Conservation (phyloP, 257 asterid genomes). For the Solanum bukasovii region DNA sequence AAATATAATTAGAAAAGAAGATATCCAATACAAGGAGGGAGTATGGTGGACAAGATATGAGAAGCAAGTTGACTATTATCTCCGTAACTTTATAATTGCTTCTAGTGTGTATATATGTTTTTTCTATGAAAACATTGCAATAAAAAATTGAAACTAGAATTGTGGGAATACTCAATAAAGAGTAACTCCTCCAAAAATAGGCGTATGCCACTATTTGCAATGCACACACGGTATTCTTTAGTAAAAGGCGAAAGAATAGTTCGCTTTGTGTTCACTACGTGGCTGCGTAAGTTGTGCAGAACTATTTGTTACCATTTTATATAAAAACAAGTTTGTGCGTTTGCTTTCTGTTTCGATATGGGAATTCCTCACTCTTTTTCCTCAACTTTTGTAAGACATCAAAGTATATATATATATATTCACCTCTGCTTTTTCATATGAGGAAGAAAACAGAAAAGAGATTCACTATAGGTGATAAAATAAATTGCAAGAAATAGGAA, state of each 20-base stretch:
- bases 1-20: neutral
- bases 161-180: too few relatives aligned
- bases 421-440: neutral
- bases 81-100: too few relatives aligned
- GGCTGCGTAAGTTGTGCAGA: neutral
- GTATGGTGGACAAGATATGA: neutral
- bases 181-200: too few relatives aligned
- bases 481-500: neutral
- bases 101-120: too few relatives aligned
- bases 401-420: neutral
- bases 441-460: neutral
- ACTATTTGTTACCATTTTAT: neutral
- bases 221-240: too few relatives aligned
- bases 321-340: neutral
- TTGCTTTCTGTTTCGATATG: neutral
- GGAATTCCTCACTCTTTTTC: neutral
- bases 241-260: too few relatives aligned
- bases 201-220: too few relatives aligned
- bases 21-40: neutral
- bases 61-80: too few relatives aligned
- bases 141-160: too few relatives aligned
- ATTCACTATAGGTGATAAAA: neutral
- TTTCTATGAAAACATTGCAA: too few relatives aligned
- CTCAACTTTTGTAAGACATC: neutral
- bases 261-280: neutral